A percentile compares a stretch with the other conserved stretches of the same genome.
phyloP scores from a whole-genome alignment of 805 yeast genomes.

The Myxozyma kluyveri region DNA sequence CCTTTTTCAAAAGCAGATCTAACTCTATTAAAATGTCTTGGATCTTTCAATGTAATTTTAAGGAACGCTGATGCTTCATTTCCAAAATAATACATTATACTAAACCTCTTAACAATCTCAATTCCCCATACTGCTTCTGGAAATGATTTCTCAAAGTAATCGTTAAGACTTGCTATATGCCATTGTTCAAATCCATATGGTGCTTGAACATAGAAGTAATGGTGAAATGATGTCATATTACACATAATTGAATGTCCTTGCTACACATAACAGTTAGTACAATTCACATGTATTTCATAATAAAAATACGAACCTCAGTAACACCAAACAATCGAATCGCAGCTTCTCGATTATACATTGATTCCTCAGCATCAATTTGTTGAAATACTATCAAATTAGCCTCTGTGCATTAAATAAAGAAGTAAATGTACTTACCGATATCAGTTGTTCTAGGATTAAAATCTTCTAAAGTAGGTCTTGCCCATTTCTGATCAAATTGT shows the following conservation, averaged over 20 bases:
- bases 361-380: conserved; percentile 93
- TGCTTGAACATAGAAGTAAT: conserved; percentile 88
- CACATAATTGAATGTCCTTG: conserved; percentile 87
- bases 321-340: conserved; percentile 86
- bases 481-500: conserved; percentile 43
- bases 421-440: conserved; percentile 35
- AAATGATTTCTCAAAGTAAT: conserved; percentile 41
- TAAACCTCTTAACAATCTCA: conserved; percentile 69
- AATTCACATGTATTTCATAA: background rate
- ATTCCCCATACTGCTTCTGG: conserved; percentile 53
- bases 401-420: background rate
- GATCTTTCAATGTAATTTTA: conserved; percentile 65
- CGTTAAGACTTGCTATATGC: conserved; percentile 52
- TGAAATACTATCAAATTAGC: conserved; percentile 55
- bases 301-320: conserved; percentile 44
- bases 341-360: conserved; percentile 54
- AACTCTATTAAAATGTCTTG: conserved; percentile 62
- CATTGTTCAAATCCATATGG: conserved; percentile 69
- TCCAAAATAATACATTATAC: conserved; percentile 91
- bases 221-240: conserved; percentile 82
- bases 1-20: conserved; percentile 85
- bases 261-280: conserved; percentile 19
- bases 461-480: conserved; percentile 55
- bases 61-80: conserved; percentile 74
- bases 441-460: conserved; percentile 52